Evolutionary conservation across 139 green algal species (phyloP), one percentile per base, ranked within the genome.

Genomic region (Asterochloris sp.): DNA sequence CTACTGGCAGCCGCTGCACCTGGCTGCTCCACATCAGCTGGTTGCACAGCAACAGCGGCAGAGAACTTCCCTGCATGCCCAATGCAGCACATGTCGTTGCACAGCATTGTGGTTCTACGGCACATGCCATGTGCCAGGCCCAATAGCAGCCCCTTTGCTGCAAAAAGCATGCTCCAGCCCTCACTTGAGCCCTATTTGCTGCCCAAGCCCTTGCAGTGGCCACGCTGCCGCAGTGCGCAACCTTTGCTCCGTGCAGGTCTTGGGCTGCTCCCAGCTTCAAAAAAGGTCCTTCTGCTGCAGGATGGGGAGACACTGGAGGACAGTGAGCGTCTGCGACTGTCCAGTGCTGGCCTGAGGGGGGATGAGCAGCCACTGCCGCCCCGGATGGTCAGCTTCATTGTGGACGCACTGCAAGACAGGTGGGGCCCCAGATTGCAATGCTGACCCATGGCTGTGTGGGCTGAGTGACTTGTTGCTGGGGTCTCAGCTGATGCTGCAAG

Each of bases 321-420:
- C 21, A 14, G 29, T 19, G 79, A 73, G 62, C 27, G 62, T 63
- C 77, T 62, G 29, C 26, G 16, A n/a, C 79, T 73, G 63, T 74
- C 78, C 61, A 27, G 24, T 11, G 54, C 71, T 13, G 73, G 73
- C 29, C 67, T 78, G 60, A 61, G 15, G 19, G 28, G 61, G 6
- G n/a, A 66, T 10, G 80, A 76, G 63, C 21, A 79, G 60, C 27
- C 83, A 12, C 78, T 91, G 63, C 67, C 69, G 9, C 62, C 83
- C 12, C 66, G 80, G 26, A 71, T 89, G 82, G 78, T 90, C 60
- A 78, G 62, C 54, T 80, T 87, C 13, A 81, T 92, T 61, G 89
- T 93, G 76, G 86, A 90, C 26, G 84, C 86, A 11, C 78, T 91
- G 23, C 84, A 86, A 23, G 82, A 88, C 82, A 82, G 82, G 87